Evolutionary conservation across 179 eudicot species (phyloP).

Genomic region (Nepenthes alata): DNA sequence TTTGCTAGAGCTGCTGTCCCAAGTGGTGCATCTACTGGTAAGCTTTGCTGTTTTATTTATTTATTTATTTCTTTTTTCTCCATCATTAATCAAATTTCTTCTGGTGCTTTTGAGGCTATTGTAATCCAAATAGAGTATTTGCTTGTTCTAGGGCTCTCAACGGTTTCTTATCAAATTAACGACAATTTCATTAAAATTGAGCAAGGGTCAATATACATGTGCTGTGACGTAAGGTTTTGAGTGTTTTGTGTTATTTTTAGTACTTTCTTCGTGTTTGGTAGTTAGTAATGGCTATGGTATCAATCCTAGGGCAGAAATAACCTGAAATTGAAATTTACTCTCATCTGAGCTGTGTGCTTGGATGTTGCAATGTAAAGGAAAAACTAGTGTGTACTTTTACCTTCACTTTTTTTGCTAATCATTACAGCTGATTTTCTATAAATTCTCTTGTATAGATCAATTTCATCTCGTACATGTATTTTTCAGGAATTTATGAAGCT

Average conservation of each 20-base stretch:
- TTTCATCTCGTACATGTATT: not conserved
- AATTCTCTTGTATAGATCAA: not conserved
- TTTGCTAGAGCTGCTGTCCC: slow-evolving; percentile 92
- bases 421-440: not conserved
- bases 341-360: too few relatives aligned
- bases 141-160: too few relatives aligned
- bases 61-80: not conserved
- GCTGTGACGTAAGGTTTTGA: too few relatives aligned
- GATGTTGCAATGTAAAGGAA: too few relatives aligned
- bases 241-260: too few relatives aligned
- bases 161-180: too few relatives aligned
- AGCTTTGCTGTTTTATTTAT: slow-evolving; percentile 1
- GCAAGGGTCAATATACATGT: too few relatives aligned
- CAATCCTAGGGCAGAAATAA: not conserved
- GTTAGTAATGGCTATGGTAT: not conserved
- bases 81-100: too few relatives aligned
- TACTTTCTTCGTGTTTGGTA: not conserved
- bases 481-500: slow-evolving; percentile 78
- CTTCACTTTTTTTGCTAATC: not conserved
- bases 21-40: slow-evolving; percentile 99
- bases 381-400: too few relatives aligned
- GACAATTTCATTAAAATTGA: too few relatives aligned
- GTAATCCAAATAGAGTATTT: too few relatives aligned
- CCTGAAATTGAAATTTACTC: not conserved
- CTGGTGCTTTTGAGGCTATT: too few relatives aligned